A percentile compares a stretch with the other conserved stretches of the same genome.
phyloP scores from a whole-genome alignment of 805 yeast genomes.

The Brettanomyces custersianus region DNA sequence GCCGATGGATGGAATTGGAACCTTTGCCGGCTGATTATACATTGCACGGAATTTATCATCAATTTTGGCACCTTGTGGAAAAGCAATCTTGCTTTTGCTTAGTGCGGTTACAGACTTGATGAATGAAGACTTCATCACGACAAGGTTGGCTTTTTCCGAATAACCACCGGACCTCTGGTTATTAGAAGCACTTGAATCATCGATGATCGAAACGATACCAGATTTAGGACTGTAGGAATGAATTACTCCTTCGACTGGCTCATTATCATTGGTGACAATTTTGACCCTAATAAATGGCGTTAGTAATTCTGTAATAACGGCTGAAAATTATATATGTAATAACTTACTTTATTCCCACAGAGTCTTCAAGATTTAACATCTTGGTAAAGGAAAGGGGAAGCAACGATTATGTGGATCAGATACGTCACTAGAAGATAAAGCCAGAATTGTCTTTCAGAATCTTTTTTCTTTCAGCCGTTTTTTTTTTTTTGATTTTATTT shows the following conservation, averaged over 20 bases:
- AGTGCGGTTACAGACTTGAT: conserved; percentile 40
- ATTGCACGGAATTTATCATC: conserved; percentile 16
- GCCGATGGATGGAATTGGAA: conserved; percentile 12
- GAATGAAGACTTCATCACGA: conserved; percentile 47
- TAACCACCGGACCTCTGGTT: conserved; percentile 5
- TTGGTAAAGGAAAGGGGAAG: too few species aligned
- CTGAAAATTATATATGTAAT: not conserved
- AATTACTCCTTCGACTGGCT: conserved; percentile 47
- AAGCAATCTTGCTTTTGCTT: conserved; percentile 30
- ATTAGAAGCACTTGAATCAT: conserved; percentile 17
- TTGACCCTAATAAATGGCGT: conserved; percentile 35
- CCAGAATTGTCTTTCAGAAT: too few species aligned
- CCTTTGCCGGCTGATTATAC: conserved; percentile 13
- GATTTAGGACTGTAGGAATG: conserved; percentile 49
- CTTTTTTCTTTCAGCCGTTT: too few species aligned
- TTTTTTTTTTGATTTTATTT: too few species aligned
- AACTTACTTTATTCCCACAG: conserved; percentile 27
- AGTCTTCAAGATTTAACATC: conserved; percentile 24
- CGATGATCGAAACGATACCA: conserved; percentile 32
- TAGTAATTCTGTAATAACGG: not conserved
- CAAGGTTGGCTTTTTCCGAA: conserved; percentile 23
- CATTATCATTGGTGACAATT: conserved; percentile 50
- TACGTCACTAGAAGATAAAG: too few species aligned
- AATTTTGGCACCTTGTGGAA: conserved; percentile 6
- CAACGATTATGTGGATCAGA: too few species aligned